phyloP scores from a whole-genome alignment of 306 rosid species.

The Carpinus viminea region DNA sequence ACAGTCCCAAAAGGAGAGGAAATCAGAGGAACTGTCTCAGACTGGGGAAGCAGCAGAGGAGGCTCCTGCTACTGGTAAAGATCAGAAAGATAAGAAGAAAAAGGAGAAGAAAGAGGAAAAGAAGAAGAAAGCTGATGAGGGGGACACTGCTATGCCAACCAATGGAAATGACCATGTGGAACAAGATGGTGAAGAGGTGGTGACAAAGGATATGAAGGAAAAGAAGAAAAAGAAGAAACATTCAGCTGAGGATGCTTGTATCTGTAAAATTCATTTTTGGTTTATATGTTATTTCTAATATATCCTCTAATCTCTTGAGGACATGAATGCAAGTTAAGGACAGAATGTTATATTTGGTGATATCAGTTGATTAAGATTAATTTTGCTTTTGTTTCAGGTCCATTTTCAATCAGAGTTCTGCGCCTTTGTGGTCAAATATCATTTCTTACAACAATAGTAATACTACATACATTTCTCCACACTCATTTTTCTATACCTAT shows the following conservation, averaged over 20 bases:
- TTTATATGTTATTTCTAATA: constrained; percentile 15
- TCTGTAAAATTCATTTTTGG: constrained; percentile 30
- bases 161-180: constrained; percentile 28
- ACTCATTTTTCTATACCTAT: no score
- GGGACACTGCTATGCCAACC: constrained; percentile 20
- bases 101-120: constrained; percentile 58
- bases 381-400: not conserved
- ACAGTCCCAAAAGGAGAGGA: constrained; percentile 25
- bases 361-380: not conserved
- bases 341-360: not conserved
- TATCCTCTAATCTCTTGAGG: constrained; percentile 13
- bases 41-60: constrained; percentile 27
- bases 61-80: constrained; percentile 26
- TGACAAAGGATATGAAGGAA: constrained; percentile 53
- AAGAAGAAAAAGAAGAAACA: constrained; percentile 56
- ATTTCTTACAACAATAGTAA: no score
- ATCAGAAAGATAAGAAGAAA: constrained; percentile 58
- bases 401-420: not conserved
- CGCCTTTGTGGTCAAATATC: not conserved
- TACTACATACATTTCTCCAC: no score
- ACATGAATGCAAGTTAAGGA: constrained; percentile 17
- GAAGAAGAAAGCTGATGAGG: constrained; percentile 47
- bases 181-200: constrained; percentile 31
- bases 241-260: constrained; percentile 36
- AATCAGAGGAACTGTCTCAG: not conserved